phyloP scores from a whole-genome alignment of 352 stramenopile genomes.

The Phytopythium helicoides region DNA sequence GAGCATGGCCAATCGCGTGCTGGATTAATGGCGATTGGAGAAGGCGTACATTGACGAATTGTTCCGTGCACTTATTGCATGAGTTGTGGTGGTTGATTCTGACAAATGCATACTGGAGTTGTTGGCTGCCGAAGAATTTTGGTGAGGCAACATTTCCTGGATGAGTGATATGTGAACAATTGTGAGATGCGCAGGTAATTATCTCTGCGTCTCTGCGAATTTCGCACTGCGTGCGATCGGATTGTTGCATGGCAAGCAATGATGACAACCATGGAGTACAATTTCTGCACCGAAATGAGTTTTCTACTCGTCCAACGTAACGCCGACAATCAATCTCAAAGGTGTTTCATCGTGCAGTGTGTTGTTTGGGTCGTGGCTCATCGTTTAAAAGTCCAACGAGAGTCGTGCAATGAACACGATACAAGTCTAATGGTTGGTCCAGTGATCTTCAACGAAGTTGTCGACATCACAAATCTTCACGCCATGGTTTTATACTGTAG shows the following conservation, averaged over 20 bases:
- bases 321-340: too few relatives aligned
- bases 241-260: constrained; percentile 2
- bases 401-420: too few relatives aligned
- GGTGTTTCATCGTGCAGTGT: too few relatives aligned
- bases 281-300: neutral
- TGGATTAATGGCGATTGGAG: constrained; percentile 26
- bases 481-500: too few relatives aligned
- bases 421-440: too few relatives aligned
- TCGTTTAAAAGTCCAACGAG: too few relatives aligned
- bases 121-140: too few relatives aligned
- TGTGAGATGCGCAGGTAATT: constrained; percentile 72
- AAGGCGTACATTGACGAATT: constrained; percentile 47
- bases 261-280: neutral
- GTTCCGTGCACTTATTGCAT: constrained; percentile 69
- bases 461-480: too few relatives aligned
- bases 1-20: constrained; percentile 43
- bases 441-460: too few relatives aligned
- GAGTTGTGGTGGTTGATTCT: too few relatives aligned
- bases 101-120: too few relatives aligned
- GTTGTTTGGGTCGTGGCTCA: too few relatives aligned
- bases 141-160: constrained; percentile 30
- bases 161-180: constrained; percentile 77
- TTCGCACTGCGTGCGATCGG: constrained; percentile 49
- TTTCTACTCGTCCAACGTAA: neutral
- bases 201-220: constrained; percentile 57